Evolutionary conservation across 805 yeast genomes (phyloP), one percentile per base, ranked within the genome.

Genomic region (Starmerella ratchasimensis): DNA sequence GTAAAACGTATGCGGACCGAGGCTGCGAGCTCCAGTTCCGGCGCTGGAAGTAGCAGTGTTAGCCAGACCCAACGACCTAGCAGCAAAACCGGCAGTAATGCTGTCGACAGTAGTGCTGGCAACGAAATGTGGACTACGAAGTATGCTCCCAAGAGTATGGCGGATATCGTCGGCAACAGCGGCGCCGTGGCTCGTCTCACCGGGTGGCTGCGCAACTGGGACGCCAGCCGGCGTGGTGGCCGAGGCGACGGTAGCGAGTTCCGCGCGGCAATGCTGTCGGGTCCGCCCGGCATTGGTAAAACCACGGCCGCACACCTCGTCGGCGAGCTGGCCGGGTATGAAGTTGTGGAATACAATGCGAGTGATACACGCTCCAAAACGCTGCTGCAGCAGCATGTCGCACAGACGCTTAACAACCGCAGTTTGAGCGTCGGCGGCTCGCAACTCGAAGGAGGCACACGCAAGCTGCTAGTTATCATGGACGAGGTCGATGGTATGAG

Each of bases 401-500:
- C 77, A 42, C 72, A 76, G 15, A 76, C 83, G 1, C 63, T 88
- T 39, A 73, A 72, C 55, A 88, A 84, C 54, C 76, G 84, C 14
- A 82, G 96, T 0, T 76, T 90, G 13, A 72, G 73, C 37, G 94
- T 95, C 0, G 82, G 63, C 54, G 77, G 82, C 60, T 5, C 25
- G n/a, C 9, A 7, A 9, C 8, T 4, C 17, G 5, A n/a, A 62
- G 68, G 38, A 50, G 58, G 16, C 52, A 56, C 69, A 33, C 67
- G 69, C 36, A 75, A 71, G 34, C 75, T 88, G 49, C 82, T 84
- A 38, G 66, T 90, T 33, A 79, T 90, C 45, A 84, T 90, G 97
- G 99, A 90, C 61, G 99, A 90, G 62, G 97, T 90, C 22, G 99
- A 90, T 58, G 99, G 99, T 49, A 90, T 90, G 97, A 82, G 94